Evolutionary conservation across 352 stramenopile genomes (phyloP), one percentile per base, ranked within the genome.

Genomic region (Phytophthora capsici): DNA sequence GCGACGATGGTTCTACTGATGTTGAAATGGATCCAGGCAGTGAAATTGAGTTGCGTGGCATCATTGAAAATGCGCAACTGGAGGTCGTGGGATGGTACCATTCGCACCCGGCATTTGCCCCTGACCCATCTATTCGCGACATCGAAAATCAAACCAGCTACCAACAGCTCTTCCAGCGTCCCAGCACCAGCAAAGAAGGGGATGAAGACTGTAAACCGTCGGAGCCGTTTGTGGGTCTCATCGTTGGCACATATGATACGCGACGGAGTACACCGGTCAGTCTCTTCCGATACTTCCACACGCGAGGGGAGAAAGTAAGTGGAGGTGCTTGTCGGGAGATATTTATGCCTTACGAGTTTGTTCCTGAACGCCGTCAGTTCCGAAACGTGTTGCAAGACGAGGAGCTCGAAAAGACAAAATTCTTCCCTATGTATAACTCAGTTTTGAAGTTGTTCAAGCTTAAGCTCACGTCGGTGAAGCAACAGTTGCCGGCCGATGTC

Each of bases 81-180:
- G 86, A 95, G 54, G 91, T 98, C 41, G 92, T 98, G 4, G 95
- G 95, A 4, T 98, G 95, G 95, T 98, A 98, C 58, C 95, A 98
- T 71, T 97, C 87, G 8, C 94, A 98, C 68, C 95, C 95, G 12
- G 87, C 82, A 23, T 98, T 98, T 75, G 83, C 91, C 16, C 92
- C 94, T 2, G 89, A 98, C 69, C 95, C 95, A 13, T 97, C 88
- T 0, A 76, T 98, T 47, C 94, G 89, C 32, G 95, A 98, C 55
- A 98, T 98, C 65, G 88, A 97, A 54, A 98, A 98, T 64, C 95
- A 98, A 74, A 78, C 76, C 9, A 97, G 82, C 58, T 98, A 98
- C 65, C 95, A 98, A 62, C 72, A 91, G 22, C 72, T 98, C 19
- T 97, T 98, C 53, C 80, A 84, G 68, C 89, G 82, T 9, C 63